Base-by-base conservation (phyloP, 768 basidiomycete genomes). In the Amanita polypyramis region DNA sequence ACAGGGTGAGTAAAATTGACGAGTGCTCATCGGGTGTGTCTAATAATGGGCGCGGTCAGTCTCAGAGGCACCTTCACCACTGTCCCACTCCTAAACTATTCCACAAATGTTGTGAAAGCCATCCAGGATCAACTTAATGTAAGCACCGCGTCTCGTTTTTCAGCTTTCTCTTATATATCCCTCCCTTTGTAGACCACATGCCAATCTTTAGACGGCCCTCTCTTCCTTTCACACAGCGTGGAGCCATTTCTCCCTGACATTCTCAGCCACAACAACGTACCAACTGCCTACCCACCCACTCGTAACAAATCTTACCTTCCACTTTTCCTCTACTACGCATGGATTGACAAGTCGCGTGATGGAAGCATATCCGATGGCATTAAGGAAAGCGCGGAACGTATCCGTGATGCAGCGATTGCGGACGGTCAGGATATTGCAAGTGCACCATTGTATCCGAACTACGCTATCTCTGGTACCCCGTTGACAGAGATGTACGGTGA, bases 261-360 rank as follows among this genome's bases (percentile, higher is more conserved):
- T 34, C 68, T 72, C 50, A 63, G 60, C 2, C 68, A 72, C 54
- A 65, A 56, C 40, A 47, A 58, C 11, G 55, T 54, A 17, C 56
- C 63, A 2, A 63, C 74, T 8, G 75, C 76, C 3, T 77, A 69
- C 56, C 77, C 74, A 0, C 70, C 70, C 3, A 43, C 49, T 7
- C 55, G 58, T 32, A 52, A 53, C 8, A 47, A 57, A 1, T 54
- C 52, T 0, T 60, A 57, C 51, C 33, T 57, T 21, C 66, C 66
- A 6, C 56, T 64, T 43, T 58, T 59, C 50, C 47, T 67, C 12
- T 56, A 53, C 23, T 59, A 52, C 34, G 51, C 56, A 1, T 66
- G 63, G 64, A 17, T 45, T 2, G 34, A 51, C 14, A 9, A 39
- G 0, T 21, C 43, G 5, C 54, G 50, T 10, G 63, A 65, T 48